Evolutionary conservation across 208 protist species (phyloP), one percentile per base, ranked within the genome.

Genomic region (Phytomonas francai): DNA sequence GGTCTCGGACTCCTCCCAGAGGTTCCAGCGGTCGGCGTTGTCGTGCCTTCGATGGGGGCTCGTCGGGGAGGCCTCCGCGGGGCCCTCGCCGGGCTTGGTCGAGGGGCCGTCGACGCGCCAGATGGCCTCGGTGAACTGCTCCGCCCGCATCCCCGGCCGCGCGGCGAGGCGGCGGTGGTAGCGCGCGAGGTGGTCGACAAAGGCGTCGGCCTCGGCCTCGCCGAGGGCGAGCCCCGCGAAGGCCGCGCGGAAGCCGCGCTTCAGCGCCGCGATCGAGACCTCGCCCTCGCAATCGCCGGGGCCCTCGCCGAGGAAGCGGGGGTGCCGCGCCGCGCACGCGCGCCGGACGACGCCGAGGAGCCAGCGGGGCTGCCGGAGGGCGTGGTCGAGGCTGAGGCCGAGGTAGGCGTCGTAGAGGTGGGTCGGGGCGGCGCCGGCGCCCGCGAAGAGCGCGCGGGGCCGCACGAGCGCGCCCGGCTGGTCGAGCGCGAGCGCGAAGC

Each of bases 381-480:
- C 84, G 33, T 78, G 65, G 33, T 95, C 87, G 3, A 95, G 72
- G 11, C 76, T 83, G 3, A 92, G 65, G 51, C 70, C 79, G 11
- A 95, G 80, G 60, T 88, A 88, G 65, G 89, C 84, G 70, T 92
- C 77, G 77, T 93, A 88, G 54, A 95, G 85, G 66, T 95, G 90
- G 3, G 77, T 80, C 32, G 85, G 68, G 61, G 78, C 77, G 12
- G 79, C 81, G 34, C n/a, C n/a, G n/a, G n/a, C n/a, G n/a, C n/a
- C n/a, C 33, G 54, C 63, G 69, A 95, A 95, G 29, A 95, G 76
- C 65, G 71, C n/a, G 0, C 63, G 22, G 30, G 68, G 67, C 9
- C 70, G 76, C 16, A 95, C 29, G 19, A 92, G 70, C 7, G 85
- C 59, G 1, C 78, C 78, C 6, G 90, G 87, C 64, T 91, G 85